A percentile compares a stretch with the other conserved stretches of the same genome.
These are phyloP conservation scores for Nigrospora sphaerica DNA, from an alignment of 2,329 filamentous ascomycete genomes.

Conservation along the genomic window DNA sequence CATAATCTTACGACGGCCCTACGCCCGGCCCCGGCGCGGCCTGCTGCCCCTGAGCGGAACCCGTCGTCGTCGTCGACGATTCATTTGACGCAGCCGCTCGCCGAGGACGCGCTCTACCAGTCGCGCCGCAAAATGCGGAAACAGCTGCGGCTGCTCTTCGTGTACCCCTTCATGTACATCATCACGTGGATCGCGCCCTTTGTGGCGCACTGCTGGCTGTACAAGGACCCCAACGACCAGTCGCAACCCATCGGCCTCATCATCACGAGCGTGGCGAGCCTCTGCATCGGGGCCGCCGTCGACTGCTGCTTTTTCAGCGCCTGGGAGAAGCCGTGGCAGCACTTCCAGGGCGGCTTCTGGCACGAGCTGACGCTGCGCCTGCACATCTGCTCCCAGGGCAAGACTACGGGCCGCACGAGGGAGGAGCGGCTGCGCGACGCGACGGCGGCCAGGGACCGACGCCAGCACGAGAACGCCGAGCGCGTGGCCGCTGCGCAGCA, in stretches of 20 bases:
- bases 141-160: constrained; percentile 65
- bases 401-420: constrained; percentile 32
- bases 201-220: constrained; percentile 53
- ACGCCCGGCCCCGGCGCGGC: too few relatives aligned
- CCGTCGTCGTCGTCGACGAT: constrained; percentile 5
- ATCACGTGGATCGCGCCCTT: constrained; percentile 69
- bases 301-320: constrained; percentile 62
- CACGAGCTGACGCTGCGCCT: constrained; percentile 16
- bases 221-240: constrained; percentile 26
- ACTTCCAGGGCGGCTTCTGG: constrained; percentile 34
- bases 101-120: constrained; percentile 21
- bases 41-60: not conserved
- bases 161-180: constrained; percentile 69
- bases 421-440: constrained; percentile 48
- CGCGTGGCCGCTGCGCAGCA: constrained; percentile 6
- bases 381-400: constrained; percentile 5
- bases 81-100: constrained; percentile 15
- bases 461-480: constrained; percentile 37
- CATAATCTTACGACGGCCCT: too few relatives aligned
- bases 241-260: constrained; percentile 48
- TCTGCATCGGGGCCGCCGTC: constrained; percentile 59
- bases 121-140: constrained; percentile 52
- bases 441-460: constrained; percentile 36
- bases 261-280: constrained; percentile 46
- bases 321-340: constrained; percentile 65